Percentiles rank a stretch among this genome's conserved stretches.
These are phyloP conservation scores for Candida sphagnicola DNA, from an alignment of 805 yeast genomes.

Conservation along the genomic window DNA sequence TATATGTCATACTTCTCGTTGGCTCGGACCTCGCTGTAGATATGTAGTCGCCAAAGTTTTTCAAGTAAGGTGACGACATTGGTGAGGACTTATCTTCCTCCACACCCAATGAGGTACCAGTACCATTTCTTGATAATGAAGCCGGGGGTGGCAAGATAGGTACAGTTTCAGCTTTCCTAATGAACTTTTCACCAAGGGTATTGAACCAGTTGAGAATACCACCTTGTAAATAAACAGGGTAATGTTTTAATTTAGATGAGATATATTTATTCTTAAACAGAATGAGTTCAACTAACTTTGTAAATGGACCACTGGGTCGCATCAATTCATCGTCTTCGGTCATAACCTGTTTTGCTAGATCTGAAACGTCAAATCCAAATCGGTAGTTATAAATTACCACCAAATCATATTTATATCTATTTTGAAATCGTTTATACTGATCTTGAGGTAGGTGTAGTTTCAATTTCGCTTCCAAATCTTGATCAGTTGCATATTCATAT, in stretches of 20 bases:
- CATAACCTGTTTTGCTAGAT: slow-evolving; percentile 30
- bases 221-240: slow-evolving; percentile 34
- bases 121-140: slow-evolving; percentile 13
- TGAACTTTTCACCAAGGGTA: slow-evolving; percentile 23
- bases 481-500: slow-evolving; percentile 44
- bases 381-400: slow-evolving; percentile 61
- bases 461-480: slow-evolving; percentile 64
- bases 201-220: slow-evolving; percentile 34
- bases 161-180: slow-evolving; percentile 11
- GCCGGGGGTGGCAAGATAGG: slow-evolving; percentile 17
- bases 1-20: too few species aligned
- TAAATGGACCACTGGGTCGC: slow-evolving; percentile 55
- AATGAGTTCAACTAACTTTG: slow-evolving; percentile 37
- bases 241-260: slow-evolving; percentile 26
- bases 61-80: slow-evolving; percentile 21
- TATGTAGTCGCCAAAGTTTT: slow-evolving; percentile 27
- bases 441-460: slow-evolving; percentile 50
- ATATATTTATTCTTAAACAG: slow-evolving; percentile 28
- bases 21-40: slow-evolving; percentile 21
- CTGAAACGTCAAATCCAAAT: slow-evolving; percentile 30
- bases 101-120: not conserved
- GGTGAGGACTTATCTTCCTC: slow-evolving; percentile 4
- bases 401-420: slow-evolving; percentile 53
- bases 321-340: slow-evolving; percentile 31
- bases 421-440: slow-evolving; percentile 52